Conservation (phyloP, 2,329 filamentous ascomycete genomes). For the Epichloe gansuensis region DNA sequence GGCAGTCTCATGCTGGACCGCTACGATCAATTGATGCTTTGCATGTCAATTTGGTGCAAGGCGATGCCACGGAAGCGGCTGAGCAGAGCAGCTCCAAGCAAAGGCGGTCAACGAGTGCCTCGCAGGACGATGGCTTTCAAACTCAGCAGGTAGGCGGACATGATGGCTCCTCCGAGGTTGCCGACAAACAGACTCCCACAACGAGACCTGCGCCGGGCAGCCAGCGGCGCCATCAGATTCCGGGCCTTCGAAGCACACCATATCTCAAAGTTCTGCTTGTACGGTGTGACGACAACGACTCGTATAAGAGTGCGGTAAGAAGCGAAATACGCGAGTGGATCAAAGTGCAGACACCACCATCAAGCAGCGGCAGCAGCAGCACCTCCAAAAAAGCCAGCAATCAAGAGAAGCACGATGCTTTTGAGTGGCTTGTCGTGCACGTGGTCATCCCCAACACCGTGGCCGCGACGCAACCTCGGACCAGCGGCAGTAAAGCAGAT, state of each 20-base stretch:
- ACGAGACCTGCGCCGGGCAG: constrained; percentile 21
- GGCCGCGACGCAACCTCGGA: constrained; percentile 65
- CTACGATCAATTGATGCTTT: constrained; percentile 87
- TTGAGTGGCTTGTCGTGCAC: constrained; percentile 89
- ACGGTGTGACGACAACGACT: constrained; percentile 89
- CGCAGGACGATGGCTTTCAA: constrained; percentile 46
- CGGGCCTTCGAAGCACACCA: constrained; percentile 79
- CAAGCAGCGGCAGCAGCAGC: constrained; percentile 21
- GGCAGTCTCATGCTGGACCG: constrained; percentile 88
- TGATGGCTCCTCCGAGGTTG: constrained; percentile 24
- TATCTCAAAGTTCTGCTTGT: constrained; percentile 86
- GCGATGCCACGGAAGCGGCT: constrained; percentile 34
- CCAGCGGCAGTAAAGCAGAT: constrained; percentile 38
- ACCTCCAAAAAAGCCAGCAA: constrained; percentile 44
- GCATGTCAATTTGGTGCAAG: constrained; percentile 73
- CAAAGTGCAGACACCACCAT: constrained; percentile 55
- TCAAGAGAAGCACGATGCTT: constrained; percentile 90
- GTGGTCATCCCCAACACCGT: constrained; percentile 79
- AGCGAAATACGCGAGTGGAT: constrained; percentile 84
- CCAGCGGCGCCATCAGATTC: constrained; percentile 77
- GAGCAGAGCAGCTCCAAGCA: constrained; percentile 18
- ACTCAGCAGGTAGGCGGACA: constrained; percentile 38
- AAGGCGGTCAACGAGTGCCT: constrained; percentile 21
- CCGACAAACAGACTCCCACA: constrained; percentile 22
- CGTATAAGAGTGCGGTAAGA: constrained; percentile 70